These are phyloP conservation scores for Leishmania amazonensis DNA, from an alignment of 208 protist species.

Conservation along the genomic window DNA sequence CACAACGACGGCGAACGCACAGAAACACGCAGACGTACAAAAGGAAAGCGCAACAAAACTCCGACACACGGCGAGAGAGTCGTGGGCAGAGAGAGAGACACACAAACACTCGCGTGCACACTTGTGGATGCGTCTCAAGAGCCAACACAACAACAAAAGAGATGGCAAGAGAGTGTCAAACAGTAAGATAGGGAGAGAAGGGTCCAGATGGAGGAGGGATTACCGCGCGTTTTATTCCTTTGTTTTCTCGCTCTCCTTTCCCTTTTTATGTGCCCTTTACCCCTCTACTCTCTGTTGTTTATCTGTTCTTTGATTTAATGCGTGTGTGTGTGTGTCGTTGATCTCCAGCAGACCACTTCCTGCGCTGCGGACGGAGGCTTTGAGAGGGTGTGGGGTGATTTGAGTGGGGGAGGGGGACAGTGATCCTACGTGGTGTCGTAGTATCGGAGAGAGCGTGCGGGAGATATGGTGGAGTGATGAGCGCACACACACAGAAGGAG, in stretches of 20 bases:
- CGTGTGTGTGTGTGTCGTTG: too few relatives aligned
- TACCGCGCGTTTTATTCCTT: too few relatives aligned
- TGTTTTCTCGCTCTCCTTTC: not conserved
- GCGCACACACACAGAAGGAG: not conserved
- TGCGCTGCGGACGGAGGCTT: not conserved
- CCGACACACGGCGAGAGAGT: not conserved
- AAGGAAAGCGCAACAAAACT: not conserved
- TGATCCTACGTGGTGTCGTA: not conserved
- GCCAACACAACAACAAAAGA: not conserved
- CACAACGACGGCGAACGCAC: not conserved
- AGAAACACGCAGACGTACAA: not conserved
- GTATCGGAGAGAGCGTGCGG: not conserved
- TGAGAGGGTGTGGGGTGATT: not conserved
- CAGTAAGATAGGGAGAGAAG: not conserved
- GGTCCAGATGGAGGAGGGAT: not conserved
- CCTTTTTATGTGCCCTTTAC: not conserved
- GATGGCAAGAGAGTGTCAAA: not conserved
- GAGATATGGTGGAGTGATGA: not conserved
- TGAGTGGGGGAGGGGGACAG: not conserved
- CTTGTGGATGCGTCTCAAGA: not conserved
- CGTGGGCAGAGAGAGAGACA: not conserved
- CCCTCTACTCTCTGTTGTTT: too few relatives aligned
- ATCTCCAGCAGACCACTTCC: not conserved
- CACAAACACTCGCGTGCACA: not conserved
- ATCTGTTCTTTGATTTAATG: too few relatives aligned